Base-by-base conservation (phyloP, 768 basidiomycete species). In the Xerocomellus chrysenteron region DNA sequence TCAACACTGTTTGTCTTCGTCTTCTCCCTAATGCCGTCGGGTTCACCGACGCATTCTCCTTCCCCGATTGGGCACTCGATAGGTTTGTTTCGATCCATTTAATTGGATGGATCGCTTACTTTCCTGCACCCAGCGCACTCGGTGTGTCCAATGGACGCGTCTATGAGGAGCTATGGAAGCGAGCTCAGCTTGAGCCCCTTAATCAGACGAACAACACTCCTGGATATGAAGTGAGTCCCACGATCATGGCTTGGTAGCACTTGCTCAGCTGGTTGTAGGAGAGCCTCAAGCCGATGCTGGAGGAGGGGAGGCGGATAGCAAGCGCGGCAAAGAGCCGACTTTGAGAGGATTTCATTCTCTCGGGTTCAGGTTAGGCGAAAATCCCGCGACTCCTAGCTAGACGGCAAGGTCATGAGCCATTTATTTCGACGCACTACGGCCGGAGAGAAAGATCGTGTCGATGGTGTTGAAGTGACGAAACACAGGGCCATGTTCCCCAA, bases 51-150 rank as follows among this genome's bases (percentile, higher is more conserved):
- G 83, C 86, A 4, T 90, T 92, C 65, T 85, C 83, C 0, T 88
- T 88, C 61, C 78, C 82, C 0, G 88, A 91, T 62, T 91, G 86
- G 85, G 82, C 88, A 50, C 72, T 91, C 17, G 81, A 89, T 60
- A 87, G 85, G 83, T 83, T 47, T 16, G 55, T 44, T 26, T 30
- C 9, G 1, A 10, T 48, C 11, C 7, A 0, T 44, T 14, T 17
- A 4, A 39, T 24, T 1, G 30, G n/a, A 9, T n/a, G 33, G 28
- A 4, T 30, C 1, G 19, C 26, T 52, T 17, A 45, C 4, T 17
- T 51, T 48, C 40, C 19, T 16, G 12, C 7, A 9, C 17, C 54
- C 36, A 87, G 86, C 66, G 82, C 85, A 0, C 71, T 89, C 21
- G 88, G 88, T 1, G 81, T 83, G 2, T 77, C 77, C 50, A 76